Evolutionary conservation across 148 eudicot species (phyloP), one percentile per base, ranked within the genome.

Genomic region (Rhododendron griersonianum): DNA sequence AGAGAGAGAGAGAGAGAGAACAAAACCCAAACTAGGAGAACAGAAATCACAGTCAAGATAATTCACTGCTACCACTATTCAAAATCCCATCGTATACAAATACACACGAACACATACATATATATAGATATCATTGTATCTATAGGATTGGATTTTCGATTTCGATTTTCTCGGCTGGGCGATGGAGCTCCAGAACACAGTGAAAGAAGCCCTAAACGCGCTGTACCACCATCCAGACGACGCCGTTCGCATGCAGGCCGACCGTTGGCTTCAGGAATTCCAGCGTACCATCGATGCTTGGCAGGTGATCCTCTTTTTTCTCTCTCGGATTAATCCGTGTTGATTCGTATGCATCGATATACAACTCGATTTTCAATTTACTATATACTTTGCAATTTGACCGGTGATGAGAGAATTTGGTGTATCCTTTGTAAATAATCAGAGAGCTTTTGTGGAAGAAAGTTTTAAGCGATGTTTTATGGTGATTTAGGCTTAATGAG

Each of bases 181-280:
- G 73, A 76, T 92, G 92, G 95, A 95, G 91, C 95, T 94, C 16
- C 98, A 96, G 90, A 93, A 95, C 89, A 95, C 95, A 51, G 99
- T 96, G 71, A 96, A 95, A 86, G 96, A 95, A 90, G 99, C 99
- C 92, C 95, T 96, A 88, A 93, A 92, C 81, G 99, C 98, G 57
- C 94, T 96, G 10, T 96, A 96, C 90, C 99, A 94, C 82, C 99
- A 96, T 82, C 98, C 99, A 18, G 99, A 96, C 86, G 98, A 95
- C 88, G 90, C 92, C 85, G 93, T 96, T 84, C 96, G 99, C 45
- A 91, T 92, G 94, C 98, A 95, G 76, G 99, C 99, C 82, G 99
- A 96, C 94, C 93, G 93, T n/a, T 96, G 98, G 98, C 98, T 96
- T 81, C 99, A 96, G 81, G 92, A 93, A 4, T 96, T 96, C 61